Evolutionary conservation across 2,329 filamentous ascomycete genomes (phyloP).

Genomic region (Emergomyces pasteurianus): DNA sequence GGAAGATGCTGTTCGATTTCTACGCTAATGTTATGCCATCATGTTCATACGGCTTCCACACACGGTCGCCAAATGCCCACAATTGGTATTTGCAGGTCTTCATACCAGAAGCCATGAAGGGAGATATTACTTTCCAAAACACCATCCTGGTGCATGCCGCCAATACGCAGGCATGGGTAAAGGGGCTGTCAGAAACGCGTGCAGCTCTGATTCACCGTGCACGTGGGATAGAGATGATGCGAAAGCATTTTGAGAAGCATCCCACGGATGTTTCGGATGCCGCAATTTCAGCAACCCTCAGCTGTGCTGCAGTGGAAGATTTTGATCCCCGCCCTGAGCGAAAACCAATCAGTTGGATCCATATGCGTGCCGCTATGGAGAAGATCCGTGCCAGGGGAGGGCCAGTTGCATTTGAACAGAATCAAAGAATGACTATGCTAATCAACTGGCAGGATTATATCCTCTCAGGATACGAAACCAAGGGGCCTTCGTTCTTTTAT

Average conservation of each 20-base stretch:
- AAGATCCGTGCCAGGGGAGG: constrained; percentile 29
- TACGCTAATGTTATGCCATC: constrained; percentile 31
- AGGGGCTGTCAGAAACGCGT: constrained; percentile 21
- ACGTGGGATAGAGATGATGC: constrained; percentile 23
- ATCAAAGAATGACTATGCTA: constrained; percentile 26
- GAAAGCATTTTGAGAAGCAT: constrained; percentile 20
- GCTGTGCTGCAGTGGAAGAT: constrained; percentile 28
- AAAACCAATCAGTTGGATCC: constrained; percentile 28
- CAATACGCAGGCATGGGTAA: constrained; percentile 28
- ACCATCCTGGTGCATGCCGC: constrained; percentile 28
- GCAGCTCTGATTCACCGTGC: constrained; percentile 22
- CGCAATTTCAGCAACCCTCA: constrained; percentile 29
- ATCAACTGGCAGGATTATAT: constrained; percentile 34
- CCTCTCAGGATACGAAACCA: constrained; percentile 27
- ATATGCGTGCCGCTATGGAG: constrained; percentile 28
- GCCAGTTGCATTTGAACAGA: constrained; percentile 24
- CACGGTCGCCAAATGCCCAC: constrained; percentile 22
- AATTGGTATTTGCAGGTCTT: constrained; percentile 30
- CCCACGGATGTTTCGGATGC: constrained; percentile 26
- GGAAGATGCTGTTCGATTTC: constrained; percentile 27
- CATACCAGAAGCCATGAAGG: constrained; percentile 31
- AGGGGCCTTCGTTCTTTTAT: constrained; percentile 24
- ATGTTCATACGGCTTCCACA: constrained; percentile 28
- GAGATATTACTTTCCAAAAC: constrained; percentile 26
- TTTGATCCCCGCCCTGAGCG: constrained; percentile 28